Evolutionary conservation across 2,329 filamentous ascomycete species (phyloP), one percentile per base, ranked within the genome.

Genomic region (Alternaria angustiovoidea): DNA sequence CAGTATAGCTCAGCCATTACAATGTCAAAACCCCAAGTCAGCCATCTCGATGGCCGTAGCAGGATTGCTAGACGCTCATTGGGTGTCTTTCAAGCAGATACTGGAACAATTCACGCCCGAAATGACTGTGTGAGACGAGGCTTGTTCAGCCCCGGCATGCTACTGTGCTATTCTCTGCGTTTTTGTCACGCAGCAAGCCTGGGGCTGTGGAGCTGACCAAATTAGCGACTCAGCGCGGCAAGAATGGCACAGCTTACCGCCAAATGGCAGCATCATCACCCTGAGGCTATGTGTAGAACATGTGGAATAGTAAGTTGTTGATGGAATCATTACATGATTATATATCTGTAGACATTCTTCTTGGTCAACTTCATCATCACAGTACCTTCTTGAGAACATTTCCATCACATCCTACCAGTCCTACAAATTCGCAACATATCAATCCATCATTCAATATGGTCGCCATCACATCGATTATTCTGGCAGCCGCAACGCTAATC

Each of bases 391-490:
- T 70, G 63, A 63, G 62, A 64, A 8, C 56, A 65, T 46, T 63
- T 18, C 28, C 51, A 48, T 36, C 18, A 6, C 20, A 46, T 22
- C 2, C 14, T 36, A 42, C 32, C 41, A 41, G 3, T n/a, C 12
- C n/a, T 18, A 42, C 53, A 5, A 28, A 18, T 28, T 32, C 9
- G 2, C 30, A 52, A 28, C 28, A 26, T 28, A 54, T 41, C 22
- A 32, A 48, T 28, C 30, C 39, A 56, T 30, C 46, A 67, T 47
- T 56, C 64, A 71, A 62, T 52, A 75, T 75, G 73, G 61, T 72
- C 47, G 59, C 67, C 53, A 67, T 69, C 61, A 69, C 65, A 11
- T 65, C 65, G 51, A 47, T 74, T 59, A 56, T 54, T 49, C 9
- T 69, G 20, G 58, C 69, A 42, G 57, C 67, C 32, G 58, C 71